These are phyloP conservation scores for Aspergillus fumigatus DNA, from an alignment of 2,329 filamentous ascomycete genomes.

Conservation along the genomic window DNA sequence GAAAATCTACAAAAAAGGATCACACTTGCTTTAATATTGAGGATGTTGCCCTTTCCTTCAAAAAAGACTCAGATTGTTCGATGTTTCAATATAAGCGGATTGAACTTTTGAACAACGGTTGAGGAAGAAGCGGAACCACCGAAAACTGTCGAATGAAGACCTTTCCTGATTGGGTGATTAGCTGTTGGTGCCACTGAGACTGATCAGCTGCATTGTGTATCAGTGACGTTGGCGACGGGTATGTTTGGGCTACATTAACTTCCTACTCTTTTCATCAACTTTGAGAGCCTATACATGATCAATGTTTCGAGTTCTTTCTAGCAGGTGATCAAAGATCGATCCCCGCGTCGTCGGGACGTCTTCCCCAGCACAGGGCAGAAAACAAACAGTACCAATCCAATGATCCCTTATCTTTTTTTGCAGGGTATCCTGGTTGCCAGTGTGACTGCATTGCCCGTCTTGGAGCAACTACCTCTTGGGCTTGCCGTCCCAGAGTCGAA, in stretches of 20 bases:
- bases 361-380: not conserved
- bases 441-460: slow-evolving; percentile 14
- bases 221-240: not conserved
- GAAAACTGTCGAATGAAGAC: not conserved
- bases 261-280: not conserved
- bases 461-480: slow-evolving; percentile 16
- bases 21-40: not conserved
- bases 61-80: not conserved
- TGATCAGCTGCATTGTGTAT: not conserved
- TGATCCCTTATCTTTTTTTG: slow-evolving; percentile 15
- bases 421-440: slow-evolving; percentile 10
- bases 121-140: not conserved
- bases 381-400: slow-evolving; percentile 15
- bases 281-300: not conserved
- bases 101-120: not conserved
- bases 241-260: not conserved
- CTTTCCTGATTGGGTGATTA: not conserved
- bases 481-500: not conserved
- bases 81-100: not conserved
- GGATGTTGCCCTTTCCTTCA: not conserved
- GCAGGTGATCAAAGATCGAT: not conserved
- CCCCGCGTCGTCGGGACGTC: slow-evolving; percentile 5
- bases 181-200: not conserved
- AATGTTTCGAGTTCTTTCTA: not conserved
- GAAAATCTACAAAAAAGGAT: not conserved